These are phyloP conservation scores for Nadsonia fulvescens DNA, from an alignment of 805 yeast genomes.

Conservation along the genomic window DNA sequence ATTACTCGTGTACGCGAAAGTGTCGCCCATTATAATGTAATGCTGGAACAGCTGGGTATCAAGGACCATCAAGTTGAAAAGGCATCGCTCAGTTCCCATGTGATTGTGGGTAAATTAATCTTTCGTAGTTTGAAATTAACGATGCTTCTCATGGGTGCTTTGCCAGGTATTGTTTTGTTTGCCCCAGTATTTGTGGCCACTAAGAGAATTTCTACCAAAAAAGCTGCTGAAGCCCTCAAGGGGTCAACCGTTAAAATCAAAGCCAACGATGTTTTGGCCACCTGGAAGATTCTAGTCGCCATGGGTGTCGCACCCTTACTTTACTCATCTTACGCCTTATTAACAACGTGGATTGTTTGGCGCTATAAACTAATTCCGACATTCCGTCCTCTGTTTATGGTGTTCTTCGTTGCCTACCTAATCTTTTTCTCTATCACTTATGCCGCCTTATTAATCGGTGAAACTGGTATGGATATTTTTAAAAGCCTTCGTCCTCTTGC, in stretches of 20 bases:
- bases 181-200: conserved; percentile 76
- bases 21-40: conserved; percentile 53
- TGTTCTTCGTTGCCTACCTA: conserved; percentile 32
- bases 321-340: conserved; percentile 57
- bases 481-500: conserved; percentile 71
- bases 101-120: conserved; percentile 28
- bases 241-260: conserved; percentile 77
- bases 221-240: conserved; percentile 65
- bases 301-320: conserved; percentile 79
- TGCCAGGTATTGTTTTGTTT: conserved; percentile 80
- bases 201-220: conserved; percentile 50
- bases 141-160: conserved; percentile 40
- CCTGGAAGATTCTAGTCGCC: conserved; percentile 87
- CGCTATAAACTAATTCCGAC: conserved; percentile 15
- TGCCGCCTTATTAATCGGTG: conserved; percentile 84
- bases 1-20: conserved; percentile 41
- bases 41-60: conserved; percentile 42
- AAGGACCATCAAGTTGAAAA: conserved; percentile 59
- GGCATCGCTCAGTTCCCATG: conserved; percentile 30
- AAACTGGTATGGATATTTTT: conserved; percentile 76
- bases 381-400: conserved; percentile 17
- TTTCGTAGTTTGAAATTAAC: conserved; percentile 39
- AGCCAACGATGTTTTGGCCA: conserved; percentile 88
- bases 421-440: conserved; percentile 29
- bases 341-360: conserved; percentile 19